phyloP scores from a whole-genome alignment of 176 grass and related monocot species.

The Eleusine indica region DNA sequence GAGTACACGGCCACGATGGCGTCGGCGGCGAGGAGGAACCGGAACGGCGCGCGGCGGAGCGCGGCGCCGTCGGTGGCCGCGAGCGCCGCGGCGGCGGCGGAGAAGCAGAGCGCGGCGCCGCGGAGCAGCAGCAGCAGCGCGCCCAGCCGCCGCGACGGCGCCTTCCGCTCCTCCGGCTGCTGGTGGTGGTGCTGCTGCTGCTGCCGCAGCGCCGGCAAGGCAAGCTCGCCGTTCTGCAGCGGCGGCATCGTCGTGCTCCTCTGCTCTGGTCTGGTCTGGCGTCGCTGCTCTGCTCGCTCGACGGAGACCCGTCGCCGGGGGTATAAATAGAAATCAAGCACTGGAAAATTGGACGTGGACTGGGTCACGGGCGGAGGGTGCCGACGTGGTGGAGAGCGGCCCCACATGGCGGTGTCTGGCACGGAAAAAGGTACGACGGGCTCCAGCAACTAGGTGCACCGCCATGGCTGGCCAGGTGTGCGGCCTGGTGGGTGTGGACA shows the following conservation, averaged over 20 bases:
- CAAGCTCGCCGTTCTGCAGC: not conserved
- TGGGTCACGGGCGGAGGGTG: conserved; percentile 36
- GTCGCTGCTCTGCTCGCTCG: conserved; percentile 11
- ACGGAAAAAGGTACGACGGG: not conserved
- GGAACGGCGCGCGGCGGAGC: conserved; percentile 41
- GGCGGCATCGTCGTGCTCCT: not conserved
- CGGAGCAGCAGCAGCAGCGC: conserved; percentile 39
- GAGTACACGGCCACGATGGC: conserved; percentile 80
- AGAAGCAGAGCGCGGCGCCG: conserved; percentile 20
- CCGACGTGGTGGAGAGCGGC: conserved; percentile 5
- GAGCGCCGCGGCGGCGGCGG: conserved; percentile 34
- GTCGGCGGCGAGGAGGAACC: conserved; percentile 74
- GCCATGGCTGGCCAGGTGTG: not conserved
- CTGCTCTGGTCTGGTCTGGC: not conserved
- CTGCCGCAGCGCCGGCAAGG: conserved; percentile 20
- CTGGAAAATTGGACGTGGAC: not conserved
- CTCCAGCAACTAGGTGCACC: not conserved
- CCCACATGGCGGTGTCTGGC: not conserved
- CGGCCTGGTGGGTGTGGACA: not conserved
- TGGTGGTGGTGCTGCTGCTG: not conserved
- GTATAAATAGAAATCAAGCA: conserved; percentile 6
- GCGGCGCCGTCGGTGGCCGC: conserved; percentile 1
- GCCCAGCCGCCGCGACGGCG: not conserved
- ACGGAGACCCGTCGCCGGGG: not conserved
- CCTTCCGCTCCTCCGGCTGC: not conserved